Evolutionary conservation across 2,329 filamentous ascomycete genomes (phyloP).

Genomic region (Lomentospora prolificans): DNA sequence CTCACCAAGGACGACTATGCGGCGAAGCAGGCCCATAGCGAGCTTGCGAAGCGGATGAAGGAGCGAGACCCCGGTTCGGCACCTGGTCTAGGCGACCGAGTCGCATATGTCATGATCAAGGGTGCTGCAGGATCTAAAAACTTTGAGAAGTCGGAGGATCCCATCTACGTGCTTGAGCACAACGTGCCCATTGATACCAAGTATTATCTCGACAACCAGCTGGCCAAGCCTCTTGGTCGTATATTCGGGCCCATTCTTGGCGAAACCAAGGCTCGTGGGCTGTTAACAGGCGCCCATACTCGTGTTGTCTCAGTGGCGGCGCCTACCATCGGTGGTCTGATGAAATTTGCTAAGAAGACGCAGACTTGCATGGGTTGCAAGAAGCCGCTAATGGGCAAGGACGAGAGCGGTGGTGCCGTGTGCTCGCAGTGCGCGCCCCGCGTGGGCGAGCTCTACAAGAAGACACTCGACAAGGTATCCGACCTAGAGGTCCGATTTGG

Average conservation of each 20-base stretch:
- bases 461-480: slow-evolving; percentile 76
- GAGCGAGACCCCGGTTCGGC: slow-evolving; percentile 94
- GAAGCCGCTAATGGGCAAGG: slow-evolving; percentile 74
- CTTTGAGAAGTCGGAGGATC: slow-evolving; percentile 95
- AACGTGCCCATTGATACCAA: slow-evolving; percentile 97
- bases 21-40: slow-evolving; percentile 90
- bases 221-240: slow-evolving; percentile 84
- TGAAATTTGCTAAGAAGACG: slow-evolving; percentile 98
- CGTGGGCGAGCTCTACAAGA: slow-evolving; percentile 87
- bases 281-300: slow-evolving; percentile 89
- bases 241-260: slow-evolving; percentile 98
- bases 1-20: slow-evolving; percentile 79
- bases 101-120: slow-evolving; percentile 96
- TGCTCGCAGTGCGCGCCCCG: slow-evolving; percentile 78
- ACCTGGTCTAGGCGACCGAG: slow-evolving; percentile 84
- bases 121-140: slow-evolving; percentile 83
- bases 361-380: slow-evolving; percentile 99
- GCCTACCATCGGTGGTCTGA: slow-evolving; percentile 81
- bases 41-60: slow-evolving; percentile 91
- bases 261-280: slow-evolving; percentile 76
- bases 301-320: slow-evolving; percentile 89
- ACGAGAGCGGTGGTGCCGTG: slow-evolving; percentile 76
- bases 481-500: slow-evolving; percentile 91
- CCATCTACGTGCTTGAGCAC: slow-evolving; percentile 93
- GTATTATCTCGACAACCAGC: slow-evolving; percentile 97